phyloP scores from a whole-genome alignment of 129 eudicot genomes.

The Deinandra increscens region DNA sequence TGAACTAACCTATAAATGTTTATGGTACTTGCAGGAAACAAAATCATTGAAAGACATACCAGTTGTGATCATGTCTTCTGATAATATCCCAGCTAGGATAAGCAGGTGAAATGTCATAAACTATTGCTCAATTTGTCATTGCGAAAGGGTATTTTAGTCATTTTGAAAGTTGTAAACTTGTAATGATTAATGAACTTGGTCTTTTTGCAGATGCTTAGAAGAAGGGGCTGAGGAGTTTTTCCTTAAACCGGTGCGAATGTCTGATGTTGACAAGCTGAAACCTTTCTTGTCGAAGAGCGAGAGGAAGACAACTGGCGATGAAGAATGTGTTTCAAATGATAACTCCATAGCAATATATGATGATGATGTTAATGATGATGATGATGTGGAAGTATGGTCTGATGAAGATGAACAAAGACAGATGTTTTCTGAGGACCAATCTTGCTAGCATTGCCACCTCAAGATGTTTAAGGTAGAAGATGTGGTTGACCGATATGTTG shows the following conservation, averaged over 20 bases:
- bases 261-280: slow-evolving; percentile 69
- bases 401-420: neutral
- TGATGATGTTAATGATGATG: neutral
- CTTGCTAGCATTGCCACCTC: neutral
- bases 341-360: neutral
- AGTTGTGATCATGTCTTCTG: slow-evolving; percentile 88
- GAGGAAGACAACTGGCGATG: slow-evolving; percentile 34
- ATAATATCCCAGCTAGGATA: slow-evolving; percentile 74
- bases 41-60: slow-evolving; percentile 73
- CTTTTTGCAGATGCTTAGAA: slow-evolving; percentile 56
- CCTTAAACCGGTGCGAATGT: slow-evolving; percentile 66
- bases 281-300: slow-evolving; percentile 45
- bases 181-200: slow-evolving; percentile 7
- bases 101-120: slow-evolving; percentile 36
- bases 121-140: too few relatives aligned
- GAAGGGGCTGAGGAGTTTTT: slow-evolving; percentile 84
- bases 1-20: slow-evolving; percentile 1
- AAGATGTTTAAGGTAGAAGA: slow-evolving; percentile 15
- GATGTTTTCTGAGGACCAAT: neutral
- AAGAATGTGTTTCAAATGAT: neutral
- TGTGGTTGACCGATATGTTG: neutral
- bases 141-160: slow-evolving; percentile 9
- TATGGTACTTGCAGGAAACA: slow-evolving; percentile 50
- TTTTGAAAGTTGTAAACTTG: slow-evolving; percentile 6
- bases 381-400: neutral